These are phyloP conservation scores for Clarireedia paspali DNA, from an alignment of 2,329 filamentous ascomycete genomes.

Conservation along the genomic window DNA sequence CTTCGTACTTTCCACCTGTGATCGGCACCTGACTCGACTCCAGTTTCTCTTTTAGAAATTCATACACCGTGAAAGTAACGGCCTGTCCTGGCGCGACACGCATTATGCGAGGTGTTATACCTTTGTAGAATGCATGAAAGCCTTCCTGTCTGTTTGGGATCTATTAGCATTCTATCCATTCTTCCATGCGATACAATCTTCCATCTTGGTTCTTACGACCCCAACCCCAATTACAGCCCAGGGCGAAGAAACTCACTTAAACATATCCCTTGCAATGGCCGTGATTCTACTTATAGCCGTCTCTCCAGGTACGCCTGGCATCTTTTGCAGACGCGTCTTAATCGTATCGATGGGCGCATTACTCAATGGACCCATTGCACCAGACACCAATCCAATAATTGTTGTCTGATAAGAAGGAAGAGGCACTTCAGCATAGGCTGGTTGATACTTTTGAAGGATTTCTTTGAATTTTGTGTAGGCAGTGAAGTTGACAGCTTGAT, in stretches of 20 bases:
- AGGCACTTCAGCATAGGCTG: conserved; percentile 53
- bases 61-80: conserved; percentile 69
- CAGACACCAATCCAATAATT: conserved; percentile 75
- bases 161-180: not conserved
- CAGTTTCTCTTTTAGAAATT: conserved; percentile 65
- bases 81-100: conserved; percentile 92
- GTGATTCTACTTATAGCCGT: conserved; percentile 73
- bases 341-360: conserved; percentile 99
- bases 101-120: conserved; percentile 96
- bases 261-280: conserved; percentile 74
- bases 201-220: no score
- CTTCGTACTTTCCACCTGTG: conserved; percentile 58
- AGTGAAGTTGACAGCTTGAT: conserved; percentile 98
- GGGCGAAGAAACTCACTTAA: conserved; percentile 46
- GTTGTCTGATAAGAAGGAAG: conserved; percentile 88
- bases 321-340: conserved; percentile 93
- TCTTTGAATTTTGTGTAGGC: conserved; percentile 93
- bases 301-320: conserved; percentile 71
- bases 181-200: not conserved
- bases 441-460: conserved; percentile 63
- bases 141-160: conserved; percentile 67
- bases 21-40: conserved; percentile 55
- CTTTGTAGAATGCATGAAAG: conserved; percentile 94
- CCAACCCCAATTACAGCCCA: no score
- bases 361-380: conserved; percentile 90